phyloP scores from a whole-genome alignment of 202 grass and related monocot species.

The Alloteropsis angusta region DNA sequence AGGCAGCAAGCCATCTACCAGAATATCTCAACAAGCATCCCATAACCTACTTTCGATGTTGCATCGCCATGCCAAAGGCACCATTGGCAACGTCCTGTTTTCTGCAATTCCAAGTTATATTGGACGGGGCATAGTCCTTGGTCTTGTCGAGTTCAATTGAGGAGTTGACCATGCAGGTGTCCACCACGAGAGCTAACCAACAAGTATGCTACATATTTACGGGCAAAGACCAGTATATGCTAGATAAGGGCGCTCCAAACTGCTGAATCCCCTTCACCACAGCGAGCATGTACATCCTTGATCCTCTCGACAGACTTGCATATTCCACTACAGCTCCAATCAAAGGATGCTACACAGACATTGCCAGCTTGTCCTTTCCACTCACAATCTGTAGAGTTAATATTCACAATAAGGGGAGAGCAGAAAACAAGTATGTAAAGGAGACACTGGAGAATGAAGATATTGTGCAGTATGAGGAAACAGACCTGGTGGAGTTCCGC shows the following conservation, averaged over 20 bases:
- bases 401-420: not conserved
- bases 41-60: not conserved
- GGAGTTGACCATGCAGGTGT: not conserved
- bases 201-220: conserved; percentile 33
- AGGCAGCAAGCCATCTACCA: not conserved
- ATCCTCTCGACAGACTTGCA: conserved; percentile 86
- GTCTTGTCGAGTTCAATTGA: not conserved
- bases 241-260: conserved; percentile 69
- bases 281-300: conserved; percentile 58
- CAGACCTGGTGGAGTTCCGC: conserved; percentile 76
- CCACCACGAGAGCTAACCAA: not conserved
- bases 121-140: not conserved
- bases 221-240: not conserved
- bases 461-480: not conserved
- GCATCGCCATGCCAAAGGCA: not conserved
- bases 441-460: not conserved
- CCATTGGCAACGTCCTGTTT: not conserved
- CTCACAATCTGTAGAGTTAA: conserved; percentile 49
- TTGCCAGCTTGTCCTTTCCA: conserved; percentile 83
- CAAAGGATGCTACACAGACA: conserved; percentile 73
- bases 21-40: conserved; percentile 6
- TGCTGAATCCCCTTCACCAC: conserved; percentile 61
- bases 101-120: not conserved
- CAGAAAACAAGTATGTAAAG: not conserved
- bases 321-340: conserved; percentile 90